Evolutionary conservation across 78 protist species (phyloP), one percentile per base, ranked within the genome.

Genomic region (Protostelium mycophagum): DNA sequence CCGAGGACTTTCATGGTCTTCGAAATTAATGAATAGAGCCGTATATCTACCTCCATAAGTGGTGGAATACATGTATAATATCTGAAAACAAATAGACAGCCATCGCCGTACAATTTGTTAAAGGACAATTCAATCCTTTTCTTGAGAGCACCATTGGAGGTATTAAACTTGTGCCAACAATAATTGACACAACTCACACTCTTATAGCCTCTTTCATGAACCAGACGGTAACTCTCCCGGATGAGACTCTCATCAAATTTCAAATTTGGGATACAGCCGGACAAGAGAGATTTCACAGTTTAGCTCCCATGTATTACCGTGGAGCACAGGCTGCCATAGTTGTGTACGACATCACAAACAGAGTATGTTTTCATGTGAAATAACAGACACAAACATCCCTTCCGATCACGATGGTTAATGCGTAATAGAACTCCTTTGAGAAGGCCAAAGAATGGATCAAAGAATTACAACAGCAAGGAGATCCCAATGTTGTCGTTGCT

Each of bases 301-400:
- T 98, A 28, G 99, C 99, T 10, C 99, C 99, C 38, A 98, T 98
- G 99, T 98, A 98, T 86, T 97, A 98, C 90, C 95, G 99, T n/a
- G 98, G 99, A 10, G 99, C 99, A 0, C 97, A 97, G 34, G 98
- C 98, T 29, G 99, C 99, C 36, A 94, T 98, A n/a, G 98, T 98
- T 0, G 99, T 98, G 37, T 98, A 97, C 73, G 98, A 98, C 91
- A 93, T 98, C 88, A 96, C 98, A 35, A 91, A 31, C 25, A 23
- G 36, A 1, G 91, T 16, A 5, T 28, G 34, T 28, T 51, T 88
- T 9, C 37, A 29, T 5, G 34, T 87, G 73, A 28, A n/a, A n/a
- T n/a, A n/a, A n/a, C n/a, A n/a, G n/a, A n/a, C n/a, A n/a, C n/a
- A n/a, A n/a, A 25, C 73, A 5, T 51, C 73, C 16, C 31, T 51